Conservation (phyloP, 2,329 filamentous ascomycete species). For the Venturia carpophila region DNA sequence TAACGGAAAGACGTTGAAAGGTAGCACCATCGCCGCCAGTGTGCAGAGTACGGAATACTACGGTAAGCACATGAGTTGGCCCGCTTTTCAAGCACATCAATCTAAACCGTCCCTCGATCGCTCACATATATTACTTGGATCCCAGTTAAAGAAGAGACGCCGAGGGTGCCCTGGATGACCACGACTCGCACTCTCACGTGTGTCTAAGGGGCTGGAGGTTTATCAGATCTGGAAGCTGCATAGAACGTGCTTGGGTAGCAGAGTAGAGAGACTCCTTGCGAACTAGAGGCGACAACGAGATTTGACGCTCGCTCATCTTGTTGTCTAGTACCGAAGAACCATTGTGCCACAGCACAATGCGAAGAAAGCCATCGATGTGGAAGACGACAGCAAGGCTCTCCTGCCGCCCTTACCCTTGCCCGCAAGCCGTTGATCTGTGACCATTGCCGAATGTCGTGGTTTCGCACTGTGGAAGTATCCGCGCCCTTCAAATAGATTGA, state of each 20-base stretch:
- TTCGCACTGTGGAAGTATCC: not conserved
- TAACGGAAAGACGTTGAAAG: not conserved
- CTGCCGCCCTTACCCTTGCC: not conserved
- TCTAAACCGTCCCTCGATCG: conserved; percentile 11
- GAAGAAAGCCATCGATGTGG: not conserved
- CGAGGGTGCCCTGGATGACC: conserved; percentile 5
- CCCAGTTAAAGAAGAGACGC: conserved; percentile 8
- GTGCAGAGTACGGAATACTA: not conserved
- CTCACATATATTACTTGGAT: conserved; percentile 9
- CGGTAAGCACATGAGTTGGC: not conserved
- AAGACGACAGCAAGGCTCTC: not conserved
- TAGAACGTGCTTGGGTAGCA: not conserved
- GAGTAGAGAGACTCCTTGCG: not conserved
- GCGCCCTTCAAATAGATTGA: conserved; percentile 11
- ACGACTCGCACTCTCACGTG: conserved; percentile 2
- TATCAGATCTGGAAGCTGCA: not conserved
- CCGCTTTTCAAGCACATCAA: conserved; percentile 10
- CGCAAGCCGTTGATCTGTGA: not conserved
- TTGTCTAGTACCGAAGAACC: not conserved
- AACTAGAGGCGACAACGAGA: not conserved
- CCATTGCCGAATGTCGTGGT: not conserved
- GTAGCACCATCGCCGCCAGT: not conserved
- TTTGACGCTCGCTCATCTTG: not conserved
- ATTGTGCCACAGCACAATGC: not conserved
- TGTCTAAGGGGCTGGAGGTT: not conserved